Evolutionary conservation across 352 stramenopile genomes (phyloP).

Genomic region (Phytophthora agathidicida): DNA sequence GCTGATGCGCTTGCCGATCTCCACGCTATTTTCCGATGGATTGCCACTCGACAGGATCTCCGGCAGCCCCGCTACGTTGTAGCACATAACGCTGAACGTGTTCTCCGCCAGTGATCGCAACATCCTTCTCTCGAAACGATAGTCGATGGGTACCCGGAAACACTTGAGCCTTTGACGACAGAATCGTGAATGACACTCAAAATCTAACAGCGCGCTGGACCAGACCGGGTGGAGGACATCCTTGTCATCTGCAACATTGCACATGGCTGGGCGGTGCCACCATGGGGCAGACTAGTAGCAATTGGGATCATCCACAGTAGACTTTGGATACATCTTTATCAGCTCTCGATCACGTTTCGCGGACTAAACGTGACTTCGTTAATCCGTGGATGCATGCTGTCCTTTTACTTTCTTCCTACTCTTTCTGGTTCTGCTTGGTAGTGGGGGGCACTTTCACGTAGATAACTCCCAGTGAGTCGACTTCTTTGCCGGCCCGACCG

Average conservation of each 20-base stretch:
- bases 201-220: conserved; percentile 3
- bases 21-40: conserved; percentile 45
- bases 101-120: conserved; percentile 38
- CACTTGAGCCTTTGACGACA: conserved; percentile 5
- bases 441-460: too few relatives aligned
- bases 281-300: conserved; percentile 15
- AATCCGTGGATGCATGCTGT: too few relatives aligned
- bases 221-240: conserved; percentile 2
- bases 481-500: conserved; percentile 35
- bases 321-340: conserved; percentile 18
- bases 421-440: too few relatives aligned
- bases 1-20: conserved; percentile 52
- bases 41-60: conserved; percentile 54
- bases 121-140: conserved; percentile 29
- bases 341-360: background rate
- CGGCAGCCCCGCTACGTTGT: conserved; percentile 54
- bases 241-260: conserved; percentile 18
- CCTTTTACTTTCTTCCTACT: too few relatives aligned
- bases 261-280: conserved; percentile 1
- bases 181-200: conserved; percentile 9
- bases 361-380: conserved; percentile 4
- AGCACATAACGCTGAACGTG: conserved; percentile 48
- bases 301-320: conserved; percentile 18
- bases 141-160: background rate
- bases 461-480: conserved; percentile 38